Evolutionary conservation across 306 rosid genomes (phyloP).

Genomic region (Arachis stenosperma): DNA sequence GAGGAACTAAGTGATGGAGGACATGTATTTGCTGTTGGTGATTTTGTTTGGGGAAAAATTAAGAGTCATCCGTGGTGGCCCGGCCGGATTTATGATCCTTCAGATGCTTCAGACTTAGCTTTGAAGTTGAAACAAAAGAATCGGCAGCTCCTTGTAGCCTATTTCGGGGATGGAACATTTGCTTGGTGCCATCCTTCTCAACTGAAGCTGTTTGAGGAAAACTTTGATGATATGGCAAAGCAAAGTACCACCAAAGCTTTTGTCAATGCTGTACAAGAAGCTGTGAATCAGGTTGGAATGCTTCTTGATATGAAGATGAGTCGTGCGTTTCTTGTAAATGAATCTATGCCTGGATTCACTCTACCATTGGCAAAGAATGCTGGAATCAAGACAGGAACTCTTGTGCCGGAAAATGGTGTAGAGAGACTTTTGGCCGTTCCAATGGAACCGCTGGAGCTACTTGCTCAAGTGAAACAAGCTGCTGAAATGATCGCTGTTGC

Average conservation of each 20-base stretch:
- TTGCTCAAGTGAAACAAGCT: constrained; percentile 58
- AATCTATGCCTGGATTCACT: constrained; percentile 31
- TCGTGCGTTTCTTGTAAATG: constrained; percentile 38
- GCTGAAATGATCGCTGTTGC: constrained; percentile 34
- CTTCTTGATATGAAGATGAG: constrained; percentile 57
- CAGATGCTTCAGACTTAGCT: constrained; percentile 60
- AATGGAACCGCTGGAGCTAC: constrained; percentile 51
- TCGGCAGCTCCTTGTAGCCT: constrained; percentile 57
- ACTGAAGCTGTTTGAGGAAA: constrained; percentile 68
- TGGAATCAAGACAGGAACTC: constrained; percentile 69
- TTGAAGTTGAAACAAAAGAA: constrained; percentile 55
- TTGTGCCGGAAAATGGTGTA: constrained; percentile 56
- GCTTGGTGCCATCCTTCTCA: constrained; percentile 86
- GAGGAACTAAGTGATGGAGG: constrained; percentile 47
- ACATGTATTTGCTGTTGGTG: constrained; percentile 56
- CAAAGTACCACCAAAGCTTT: constrained; percentile 55
- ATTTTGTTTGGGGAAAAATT: constrained; percentile 83
- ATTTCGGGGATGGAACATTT: constrained; percentile 76
- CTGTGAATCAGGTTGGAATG: constrained; percentile 62
- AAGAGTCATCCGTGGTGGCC: constrained; percentile 90
- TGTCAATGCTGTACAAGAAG: constrained; percentile 65
- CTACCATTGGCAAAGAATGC: constrained; percentile 47
- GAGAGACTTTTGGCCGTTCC: constrained; percentile 45
- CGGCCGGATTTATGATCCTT: constrained; percentile 67
- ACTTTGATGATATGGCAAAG: constrained; percentile 60